phyloP scores from a whole-genome alignment of 495 filamentous ascomycete genomes.

The Astrocystis sublimbata region DNA sequence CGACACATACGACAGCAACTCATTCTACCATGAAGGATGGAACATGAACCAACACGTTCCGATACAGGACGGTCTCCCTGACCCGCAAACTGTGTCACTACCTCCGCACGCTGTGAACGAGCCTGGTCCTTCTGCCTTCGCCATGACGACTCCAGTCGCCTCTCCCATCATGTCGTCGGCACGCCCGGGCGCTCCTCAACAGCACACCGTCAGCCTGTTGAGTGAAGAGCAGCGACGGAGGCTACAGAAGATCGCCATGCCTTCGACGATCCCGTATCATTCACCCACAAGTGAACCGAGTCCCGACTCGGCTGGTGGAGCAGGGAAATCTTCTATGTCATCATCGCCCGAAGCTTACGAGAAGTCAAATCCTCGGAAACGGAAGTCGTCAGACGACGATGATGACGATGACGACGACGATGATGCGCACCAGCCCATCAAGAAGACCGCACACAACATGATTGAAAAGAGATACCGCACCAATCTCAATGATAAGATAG shows the following conservation, averaged over 20 bases:
- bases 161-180: conserved; percentile 15
- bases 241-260: conserved; percentile 58
- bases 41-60: conserved; percentile 29
- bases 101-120: conserved; percentile 16
- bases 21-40: conserved; percentile 36
- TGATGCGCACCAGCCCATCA: conserved; percentile 71
- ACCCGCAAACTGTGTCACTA: conserved; percentile 19
- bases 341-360: conserved; percentile 51
- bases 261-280: conserved; percentile 53
- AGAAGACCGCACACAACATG: conserved; percentile 96
- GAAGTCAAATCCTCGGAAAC: conserved; percentile 57
- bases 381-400: conserved; percentile 61
- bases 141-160: conserved; percentile 14
- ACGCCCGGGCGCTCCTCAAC: conserved; percentile 8
- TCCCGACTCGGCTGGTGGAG: conserved; percentile 45
- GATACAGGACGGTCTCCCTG: conserved; percentile 26
- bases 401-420: conserved; percentile 52
- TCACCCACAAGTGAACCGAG: conserved; percentile 55
- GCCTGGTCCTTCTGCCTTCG: conserved; percentile 17
- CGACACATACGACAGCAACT: conserved; percentile 37
- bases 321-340: conserved; percentile 42
- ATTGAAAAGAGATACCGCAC: conserved; percentile 96
- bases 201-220: conserved; percentile 12
- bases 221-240: conserved; percentile 56
- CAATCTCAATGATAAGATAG: conserved; percentile 96